Percentiles rank a stretch among this genome's conserved stretches.
phyloP scores from a whole-genome alignment of 257 asterid genomes.

The Capsicum pubescens region DNA sequence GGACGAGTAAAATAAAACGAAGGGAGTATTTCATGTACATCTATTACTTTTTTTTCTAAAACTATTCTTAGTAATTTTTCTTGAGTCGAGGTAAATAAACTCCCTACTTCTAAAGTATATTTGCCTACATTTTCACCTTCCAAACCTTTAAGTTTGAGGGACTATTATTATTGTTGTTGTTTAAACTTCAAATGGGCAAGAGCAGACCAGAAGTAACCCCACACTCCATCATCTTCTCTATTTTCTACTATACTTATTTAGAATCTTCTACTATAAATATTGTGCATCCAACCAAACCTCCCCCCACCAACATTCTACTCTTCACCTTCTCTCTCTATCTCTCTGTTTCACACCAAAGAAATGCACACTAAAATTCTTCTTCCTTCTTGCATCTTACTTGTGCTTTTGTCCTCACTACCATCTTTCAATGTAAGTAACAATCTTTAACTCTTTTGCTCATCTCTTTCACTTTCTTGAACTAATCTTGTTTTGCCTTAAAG shows the following conservation, averaged over 20 bases:
- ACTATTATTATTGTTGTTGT: no score
- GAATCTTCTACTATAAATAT: slow-evolving; percentile 43
- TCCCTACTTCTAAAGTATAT: no score
- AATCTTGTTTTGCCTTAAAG: neutral
- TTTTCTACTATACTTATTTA: slow-evolving; percentile 27
- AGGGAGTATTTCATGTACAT: no score
- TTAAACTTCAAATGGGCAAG: neutral
- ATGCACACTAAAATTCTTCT: slow-evolving; percentile 41
- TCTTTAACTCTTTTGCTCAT: neutral
- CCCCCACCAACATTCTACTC: slow-evolving; percentile 46
- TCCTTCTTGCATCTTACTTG: slow-evolving; percentile 32
- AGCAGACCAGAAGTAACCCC: slow-evolving; percentile 27
- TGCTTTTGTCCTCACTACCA: slow-evolving; percentile 31
- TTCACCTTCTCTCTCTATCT: slow-evolving; percentile 35
- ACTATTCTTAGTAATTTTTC: no score
- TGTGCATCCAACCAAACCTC: slow-evolving; percentile 45
- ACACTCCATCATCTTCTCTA: slow-evolving; percentile 33
- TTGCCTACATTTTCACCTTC: no score
- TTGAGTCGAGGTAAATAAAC: no score
- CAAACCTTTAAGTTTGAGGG: no score
- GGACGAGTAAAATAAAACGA: no score
- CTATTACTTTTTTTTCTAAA: no score
- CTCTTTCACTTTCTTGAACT: neutral
- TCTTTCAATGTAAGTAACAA: slow-evolving; percentile 40
- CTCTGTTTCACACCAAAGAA: slow-evolving; percentile 40